These are phyloP conservation scores for Linnemannia zychae DNA, from an alignment of 192 early-diverging fungal genomes.

Conservation along the genomic window DNA sequence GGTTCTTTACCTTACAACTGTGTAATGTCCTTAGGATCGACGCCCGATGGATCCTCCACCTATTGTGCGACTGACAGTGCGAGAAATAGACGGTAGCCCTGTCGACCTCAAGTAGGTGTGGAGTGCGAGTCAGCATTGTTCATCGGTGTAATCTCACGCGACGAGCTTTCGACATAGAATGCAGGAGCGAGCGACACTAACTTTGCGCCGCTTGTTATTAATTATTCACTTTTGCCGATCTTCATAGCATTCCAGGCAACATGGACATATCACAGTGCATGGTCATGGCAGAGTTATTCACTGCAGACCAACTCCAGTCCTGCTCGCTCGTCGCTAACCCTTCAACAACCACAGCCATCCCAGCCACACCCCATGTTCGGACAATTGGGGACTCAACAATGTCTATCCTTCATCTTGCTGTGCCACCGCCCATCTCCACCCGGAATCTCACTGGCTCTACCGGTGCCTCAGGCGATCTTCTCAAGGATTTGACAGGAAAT, in stretches of 20 bases:
- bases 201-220: no score
- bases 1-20: background rate
- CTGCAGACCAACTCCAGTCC: slow-evolving; percentile 13
- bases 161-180: no score
- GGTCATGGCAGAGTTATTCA: slow-evolving; percentile 45
- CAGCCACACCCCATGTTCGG: background rate
- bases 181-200: no score
- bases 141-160: no score
- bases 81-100: slow-evolving; percentile 59
- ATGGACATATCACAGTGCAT: slow-evolving; percentile 36
- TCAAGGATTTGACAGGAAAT: slow-evolving; percentile 72
- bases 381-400: slow-evolving; percentile 23
- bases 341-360: background rate
- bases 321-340: slow-evolving; percentile 46
- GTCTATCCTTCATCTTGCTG: slow-evolving; percentile 25
- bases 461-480: slow-evolving; percentile 71
- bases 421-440: slow-evolving; percentile 33
- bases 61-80: slow-evolving; percentile 67
- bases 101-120: slow-evolving; percentile 62
- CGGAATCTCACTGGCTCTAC: slow-evolving; percentile 77
- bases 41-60: slow-evolving; percentile 73
- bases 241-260: slow-evolving; percentile 19
- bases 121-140: no score
- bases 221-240: background rate
- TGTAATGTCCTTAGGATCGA: slow-evolving; percentile 51